These are phyloP conservation scores for Salix purpurea DNA, from an alignment of 345 rosid species.

Conservation along the genomic window DNA sequence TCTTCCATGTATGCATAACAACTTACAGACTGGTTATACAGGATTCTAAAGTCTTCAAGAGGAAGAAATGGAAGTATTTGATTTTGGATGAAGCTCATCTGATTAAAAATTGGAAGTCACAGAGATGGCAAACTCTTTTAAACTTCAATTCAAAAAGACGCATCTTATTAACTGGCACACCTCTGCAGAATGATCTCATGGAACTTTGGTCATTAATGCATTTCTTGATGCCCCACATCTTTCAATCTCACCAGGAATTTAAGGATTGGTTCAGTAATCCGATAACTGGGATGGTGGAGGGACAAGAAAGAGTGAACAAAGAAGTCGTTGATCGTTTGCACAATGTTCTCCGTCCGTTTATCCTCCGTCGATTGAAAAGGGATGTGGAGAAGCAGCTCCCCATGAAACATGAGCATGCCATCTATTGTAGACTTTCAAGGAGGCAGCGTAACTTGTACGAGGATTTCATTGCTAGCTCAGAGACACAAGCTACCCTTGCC, in stretches of 20 bases:
- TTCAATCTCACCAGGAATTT: slow-evolving; percentile 99
- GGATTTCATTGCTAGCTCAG: slow-evolving; percentile 98
- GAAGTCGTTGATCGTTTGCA: slow-evolving; percentile 98
- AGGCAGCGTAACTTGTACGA: slow-evolving; percentile 98
- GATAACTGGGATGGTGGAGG: slow-evolving; percentile 99
- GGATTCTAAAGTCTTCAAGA: slow-evolving; percentile 93
- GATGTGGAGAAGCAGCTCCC: slow-evolving; percentile 99
- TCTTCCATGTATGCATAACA: slow-evolving; percentile 93
- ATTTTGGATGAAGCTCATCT: slow-evolving; percentile 99
- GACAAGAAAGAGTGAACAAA: slow-evolving; percentile 93
- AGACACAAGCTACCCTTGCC: slow-evolving; percentile 95
- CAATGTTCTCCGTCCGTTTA: slow-evolving; percentile 97
- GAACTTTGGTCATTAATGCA: slow-evolving; percentile 99
- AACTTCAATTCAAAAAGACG: slow-evolving; percentile 98
- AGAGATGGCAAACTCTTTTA: slow-evolving; percentile 98
- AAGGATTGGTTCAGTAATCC: slow-evolving; percentile 99
- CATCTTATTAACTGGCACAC: slow-evolving; percentile 93
- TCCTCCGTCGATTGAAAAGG: slow-evolving; percentile 90
- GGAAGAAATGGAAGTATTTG: slow-evolving; percentile 99
- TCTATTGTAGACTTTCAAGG: slow-evolving; percentile 87
- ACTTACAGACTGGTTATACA: slow-evolving; percentile 96
- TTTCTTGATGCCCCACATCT: slow-evolving; percentile 97
- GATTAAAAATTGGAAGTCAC: slow-evolving; percentile 99
- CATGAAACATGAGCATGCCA: slow-evolving; percentile 83
- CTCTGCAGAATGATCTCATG: slow-evolving; percentile 99